Conservation (phyloP, 2,329 filamentous ascomycete genomes). For the Microdochium bolleyi region DNA sequence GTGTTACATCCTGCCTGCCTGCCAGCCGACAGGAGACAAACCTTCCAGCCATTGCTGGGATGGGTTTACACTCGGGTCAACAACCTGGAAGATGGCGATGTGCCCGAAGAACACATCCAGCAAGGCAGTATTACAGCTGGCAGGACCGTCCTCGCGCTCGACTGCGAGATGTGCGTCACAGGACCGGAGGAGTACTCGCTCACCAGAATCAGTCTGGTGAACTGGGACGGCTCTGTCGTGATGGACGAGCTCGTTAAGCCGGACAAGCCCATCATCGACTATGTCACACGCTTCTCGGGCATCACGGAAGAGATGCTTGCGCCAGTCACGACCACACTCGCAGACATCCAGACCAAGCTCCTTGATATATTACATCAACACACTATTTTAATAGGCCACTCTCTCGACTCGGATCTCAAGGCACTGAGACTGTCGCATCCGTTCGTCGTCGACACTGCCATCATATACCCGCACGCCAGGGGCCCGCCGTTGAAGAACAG, state of each 20-base stretch:
- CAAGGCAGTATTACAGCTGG: constrained; percentile 78
- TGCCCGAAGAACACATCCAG: constrained; percentile 64
- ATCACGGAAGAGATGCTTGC: constrained; percentile 83
- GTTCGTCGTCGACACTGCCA: constrained; percentile 84
- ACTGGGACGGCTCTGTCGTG: constrained; percentile 76
- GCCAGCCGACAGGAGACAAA: constrained; percentile 45
- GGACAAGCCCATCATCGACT: constrained; percentile 78
- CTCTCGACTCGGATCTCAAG: constrained; percentile 73
- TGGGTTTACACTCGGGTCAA: constrained; percentile 77
- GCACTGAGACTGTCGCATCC: constrained; percentile 84
- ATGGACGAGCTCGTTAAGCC: constrained; percentile 93
- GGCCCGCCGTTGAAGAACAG: constrained; percentile 86
- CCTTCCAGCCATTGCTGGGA: constrained; percentile 52
- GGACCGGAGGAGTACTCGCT: constrained; percentile 72
- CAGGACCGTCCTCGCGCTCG: constrained; percentile 69
- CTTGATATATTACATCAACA: constrained; percentile 63
- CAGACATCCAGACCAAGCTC: constrained; percentile 74
- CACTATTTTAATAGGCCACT: constrained; percentile 73
- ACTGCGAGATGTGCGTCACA: constrained; percentile 97
- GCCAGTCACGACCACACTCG: constrained; percentile 72
- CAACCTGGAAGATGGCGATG: constrained; percentile 56
- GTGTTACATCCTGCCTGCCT: constrained; percentile 74
- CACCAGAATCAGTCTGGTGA: constrained; percentile 78
- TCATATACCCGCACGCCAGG: constrained; percentile 84
- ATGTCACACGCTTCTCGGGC: constrained; percentile 85